Evolutionary conservation across 1,284 basidiomycete genomes (phyloP).

Genomic region (Ceraceosorus bombacis): DNA sequence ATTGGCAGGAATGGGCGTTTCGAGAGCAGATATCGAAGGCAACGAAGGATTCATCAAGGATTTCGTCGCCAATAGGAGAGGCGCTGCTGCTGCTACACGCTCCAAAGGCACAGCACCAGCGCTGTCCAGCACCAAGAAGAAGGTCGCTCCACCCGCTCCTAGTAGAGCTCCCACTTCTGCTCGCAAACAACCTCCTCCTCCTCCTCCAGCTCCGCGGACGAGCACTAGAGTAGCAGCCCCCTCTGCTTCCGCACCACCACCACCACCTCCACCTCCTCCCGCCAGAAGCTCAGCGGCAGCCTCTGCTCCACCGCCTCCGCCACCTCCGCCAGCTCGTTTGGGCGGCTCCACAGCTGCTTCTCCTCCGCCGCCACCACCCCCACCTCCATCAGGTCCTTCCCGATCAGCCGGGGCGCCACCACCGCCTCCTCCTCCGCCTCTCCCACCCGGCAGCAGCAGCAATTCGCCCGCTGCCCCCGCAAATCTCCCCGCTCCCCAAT

Average conservation of each 20-base stretch:
- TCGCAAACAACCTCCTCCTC: conserved; percentile 39
- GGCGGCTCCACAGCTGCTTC: conserved; percentile 10
- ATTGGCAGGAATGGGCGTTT: conserved; percentile 63
- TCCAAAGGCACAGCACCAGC: conserved; percentile 2
- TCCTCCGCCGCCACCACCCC: conserved; percentile 21
- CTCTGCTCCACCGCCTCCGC: conserved; percentile 47
- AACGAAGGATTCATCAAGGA: conserved; percentile 85
- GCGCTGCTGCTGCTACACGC: conserved; percentile 13
- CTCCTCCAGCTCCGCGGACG: conserved; percentile 11
- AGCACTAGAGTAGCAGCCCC: conserved; percentile 18
- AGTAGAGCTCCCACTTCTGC: conserved; percentile 33
- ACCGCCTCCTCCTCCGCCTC: conserved; percentile 30
- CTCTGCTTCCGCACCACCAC: conserved; percentile 18
- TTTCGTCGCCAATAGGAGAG: conserved; percentile 62
- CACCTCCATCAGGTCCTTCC: conserved; percentile 13
- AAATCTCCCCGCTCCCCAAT: conserved; percentile 15
- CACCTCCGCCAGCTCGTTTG: conserved; percentile 43
- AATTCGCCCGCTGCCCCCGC: conserved; percentile 12
- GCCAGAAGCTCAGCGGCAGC: conserved; percentile 46
- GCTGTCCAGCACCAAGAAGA: conserved; percentile 46
- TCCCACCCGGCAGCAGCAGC: conserved; percentile 14
- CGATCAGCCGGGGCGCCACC: conserved; percentile 19
- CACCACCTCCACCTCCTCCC: conserved; percentile 48
- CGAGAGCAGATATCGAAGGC: conserved; percentile 56
- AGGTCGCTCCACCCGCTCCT: conserved; percentile 56